Evolutionary conservation across 495 filamentous ascomycete genomes (phyloP), one percentile per base, ranked within the genome.

Genomic region (Patellaria atrata): DNA sequence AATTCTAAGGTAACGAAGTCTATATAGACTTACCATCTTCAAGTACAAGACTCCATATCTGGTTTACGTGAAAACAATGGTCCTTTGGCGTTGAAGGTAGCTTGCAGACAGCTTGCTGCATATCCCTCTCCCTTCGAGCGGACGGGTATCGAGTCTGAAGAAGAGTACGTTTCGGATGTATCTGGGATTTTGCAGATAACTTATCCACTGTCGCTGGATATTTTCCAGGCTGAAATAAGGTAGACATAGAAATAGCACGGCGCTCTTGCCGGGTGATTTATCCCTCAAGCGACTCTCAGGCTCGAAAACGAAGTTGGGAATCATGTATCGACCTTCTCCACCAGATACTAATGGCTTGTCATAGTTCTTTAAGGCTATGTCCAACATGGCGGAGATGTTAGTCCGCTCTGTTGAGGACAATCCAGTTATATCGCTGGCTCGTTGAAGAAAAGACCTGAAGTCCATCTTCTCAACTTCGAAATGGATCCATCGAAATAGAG

Each of bases 61-160:
- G 37, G 21, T 15, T 12, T 7, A 40, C 30, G 27, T 40, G 28
- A 26, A 37, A 40, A 18, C 37, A 40, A 18, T 33, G 4, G 11
- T 25, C 19, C 20, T 20, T 16, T 14, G 11, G 37, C 8, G 3
- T 19, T 4, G 17, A 15, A 11, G 8, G 4, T 9, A 15, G 4
- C 16, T 26, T 40, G 30, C 37, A 34, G 25, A 40, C 37, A 3
- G 28, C 37, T 35, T 40, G 37, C 11, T 18, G 10, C 37, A 40
- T 36, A 26, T 40, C 37, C 14, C 37, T 18, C 19, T 40, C 30
- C 10, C 14, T 22, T 14, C 15, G 21, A 8, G 37, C 21, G 23
- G 29, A 37, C n/a, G 22, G 26, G 11, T 27, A 18, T n/a, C 10
- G 9, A n/a, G 37, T 12, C 20, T 40, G 37, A 6, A 40, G 22